phyloP scores from a whole-genome alignment of 192 early-diverging fungal genomes.

The Coemansia sp. region DNA sequence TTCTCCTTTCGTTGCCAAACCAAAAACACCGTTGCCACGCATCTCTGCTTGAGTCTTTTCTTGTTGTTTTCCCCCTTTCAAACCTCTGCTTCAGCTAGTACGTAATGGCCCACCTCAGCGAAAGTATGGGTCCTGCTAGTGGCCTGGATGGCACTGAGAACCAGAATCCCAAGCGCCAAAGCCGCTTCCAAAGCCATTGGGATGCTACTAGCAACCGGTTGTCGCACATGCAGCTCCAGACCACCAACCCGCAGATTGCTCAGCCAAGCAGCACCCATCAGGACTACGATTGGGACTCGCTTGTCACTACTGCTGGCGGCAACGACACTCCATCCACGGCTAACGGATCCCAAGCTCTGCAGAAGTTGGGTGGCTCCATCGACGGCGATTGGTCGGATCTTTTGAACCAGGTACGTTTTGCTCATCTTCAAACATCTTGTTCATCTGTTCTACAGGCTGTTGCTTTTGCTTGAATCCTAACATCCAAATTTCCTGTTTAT shows the following conservation, averaged over 20 bases:
- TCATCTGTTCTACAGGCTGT: neutral
- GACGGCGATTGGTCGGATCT: conserved; percentile 52
- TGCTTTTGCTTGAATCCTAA: too few relatives aligned
- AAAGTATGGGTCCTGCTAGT: conserved; percentile 21
- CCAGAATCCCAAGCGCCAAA: conserved; percentile 46
- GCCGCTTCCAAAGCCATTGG: conserved; percentile 53
- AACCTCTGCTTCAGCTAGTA: conserved; percentile 4
- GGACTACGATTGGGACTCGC: conserved; percentile 40
- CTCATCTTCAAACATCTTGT: neutral
- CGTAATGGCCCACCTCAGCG: conserved; percentile 41
- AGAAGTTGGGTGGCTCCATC: conserved; percentile 28
- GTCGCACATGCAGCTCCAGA: conserved; percentile 20
- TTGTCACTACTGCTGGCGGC: conserved; percentile 14
- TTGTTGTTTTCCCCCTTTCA: neutral
- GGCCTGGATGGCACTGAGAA: conserved; percentile 31
- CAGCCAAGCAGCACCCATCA: conserved; percentile 14
- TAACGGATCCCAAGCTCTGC: conserved; percentile 24
- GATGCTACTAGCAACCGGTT: conserved; percentile 31
- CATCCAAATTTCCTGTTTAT: neutral
- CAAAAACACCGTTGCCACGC: conserved; percentile 1
- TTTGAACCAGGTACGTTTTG: conserved; percentile 44
- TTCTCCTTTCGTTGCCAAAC: neutral
- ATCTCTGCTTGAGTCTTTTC: conserved; percentile 9
- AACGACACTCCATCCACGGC: conserved; percentile 18
- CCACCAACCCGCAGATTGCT: conserved; percentile 19